Evolutionary conservation across 2,329 filamentous ascomycete genomes (phyloP), one percentile per base, ranked within the genome.

Genomic region (Nemania sp.): DNA sequence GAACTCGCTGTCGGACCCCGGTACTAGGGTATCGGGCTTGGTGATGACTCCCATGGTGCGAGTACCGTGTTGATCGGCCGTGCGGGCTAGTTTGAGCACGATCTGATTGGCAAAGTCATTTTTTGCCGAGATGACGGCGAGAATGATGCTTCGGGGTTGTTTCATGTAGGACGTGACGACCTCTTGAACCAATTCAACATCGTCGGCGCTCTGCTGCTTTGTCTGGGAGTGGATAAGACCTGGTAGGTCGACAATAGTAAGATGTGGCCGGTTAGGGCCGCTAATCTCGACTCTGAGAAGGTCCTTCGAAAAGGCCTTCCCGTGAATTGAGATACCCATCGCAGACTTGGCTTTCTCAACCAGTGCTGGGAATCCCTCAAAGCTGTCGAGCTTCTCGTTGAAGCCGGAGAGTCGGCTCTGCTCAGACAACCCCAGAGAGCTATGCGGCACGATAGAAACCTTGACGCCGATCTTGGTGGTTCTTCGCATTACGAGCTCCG

Each of bases 221-320:
- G 75, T 80, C n/a, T 78, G 73, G 0, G 77, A 76, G 34, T 81
- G 76, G 53, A 86, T 82, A 9, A 87, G 72, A 1, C 84, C 84
- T 0, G 84, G 84, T 2, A 87, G 74, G 68, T 87, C 84, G 2
- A 87, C 83, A 37, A 87, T 76, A 0, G 84, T 87, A 34, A 87
- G 74, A 21, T 84, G 80, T 3, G 79, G 80, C 18, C 76, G 76
- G 3, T 76, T 69, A 0, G 83, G 80, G 0, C 81, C 80, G 2
- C 73, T 73, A 4, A 84, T 73, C 65, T 83, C 80, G 29, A 85
- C 73, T 0, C 76, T 75, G 1, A 85, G 76, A 0, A 80, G 71
- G 60, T 84, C 79, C 15, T 75, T 76, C 15, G 74, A 77, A 62
- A 84, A 84, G 1, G 71, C 74, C 15, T 73, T 76, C 1, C 60